phyloP scores from a whole-genome alignment of 345 rosid genomes.

The Ceriops decandra region DNA sequence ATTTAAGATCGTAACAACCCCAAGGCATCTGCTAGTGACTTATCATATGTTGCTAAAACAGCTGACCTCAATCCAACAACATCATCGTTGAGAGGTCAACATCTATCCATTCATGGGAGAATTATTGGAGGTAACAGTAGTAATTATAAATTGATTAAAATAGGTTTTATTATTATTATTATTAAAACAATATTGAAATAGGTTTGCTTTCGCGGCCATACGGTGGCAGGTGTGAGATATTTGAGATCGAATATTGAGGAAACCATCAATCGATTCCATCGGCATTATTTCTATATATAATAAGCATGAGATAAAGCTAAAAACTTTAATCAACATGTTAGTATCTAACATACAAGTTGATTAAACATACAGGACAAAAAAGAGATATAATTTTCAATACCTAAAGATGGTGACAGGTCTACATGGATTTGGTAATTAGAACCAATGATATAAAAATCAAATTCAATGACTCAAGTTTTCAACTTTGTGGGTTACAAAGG shows the following conservation, averaged over 20 bases:
- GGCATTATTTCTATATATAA: no score
- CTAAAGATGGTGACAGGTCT: conserved; percentile 10
- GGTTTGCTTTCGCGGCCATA: no score
- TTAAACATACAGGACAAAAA: not conserved
- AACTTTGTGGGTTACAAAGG: not conserved
- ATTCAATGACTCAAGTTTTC: no score
- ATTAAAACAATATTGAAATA: not conserved
- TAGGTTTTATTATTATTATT: not conserved
- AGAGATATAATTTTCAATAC: not conserved
- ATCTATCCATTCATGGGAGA: conserved; percentile 14
- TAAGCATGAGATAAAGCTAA: no score
- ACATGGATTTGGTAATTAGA: conserved; percentile 25
- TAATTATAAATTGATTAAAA: not conserved
- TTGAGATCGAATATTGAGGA: not conserved
- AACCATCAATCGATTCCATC: no score
- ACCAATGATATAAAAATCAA: not conserved
- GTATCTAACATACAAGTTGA: no score
- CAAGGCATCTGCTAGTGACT: conserved; percentile 6
- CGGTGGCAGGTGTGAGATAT: not conserved
- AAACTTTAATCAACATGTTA: no score
- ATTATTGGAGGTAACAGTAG: conserved; percentile 15
- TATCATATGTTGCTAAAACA: conserved; percentile 4
- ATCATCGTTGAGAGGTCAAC: conserved; percentile 29
- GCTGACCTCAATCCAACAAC: conserved; percentile 1
- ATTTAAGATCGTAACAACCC: no score